Percentiles rank a stretch among this genome's conserved stretches.
These are phyloP conservation scores for Dactylonectria macrodidyma DNA, from an alignment of 2,329 filamentous ascomycete species.

Conservation along the genomic window DNA sequence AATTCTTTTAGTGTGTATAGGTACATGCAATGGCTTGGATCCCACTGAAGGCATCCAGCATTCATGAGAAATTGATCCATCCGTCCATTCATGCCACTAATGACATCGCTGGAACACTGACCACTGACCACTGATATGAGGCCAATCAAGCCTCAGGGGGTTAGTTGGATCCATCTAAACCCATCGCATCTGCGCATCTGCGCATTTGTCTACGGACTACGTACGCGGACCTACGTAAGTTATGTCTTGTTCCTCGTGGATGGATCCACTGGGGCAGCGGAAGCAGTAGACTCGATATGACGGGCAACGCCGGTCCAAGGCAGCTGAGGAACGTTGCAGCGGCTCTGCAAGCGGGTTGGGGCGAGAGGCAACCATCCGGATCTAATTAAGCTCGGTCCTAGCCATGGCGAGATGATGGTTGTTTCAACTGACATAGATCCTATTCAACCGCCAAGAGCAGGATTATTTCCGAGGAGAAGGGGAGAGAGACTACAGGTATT, in stretches of 20 bases:
- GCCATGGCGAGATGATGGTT: slow-evolving; percentile 4
- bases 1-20: not conserved
- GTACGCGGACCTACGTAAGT: not conserved
- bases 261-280: not conserved
- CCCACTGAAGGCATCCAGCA: not conserved
- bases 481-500: not conserved
- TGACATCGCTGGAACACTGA: not conserved
- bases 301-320: slow-evolving; percentile 18
- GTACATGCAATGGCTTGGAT: not conserved
- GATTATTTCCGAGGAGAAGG: not conserved
- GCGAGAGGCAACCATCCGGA: not conserved
- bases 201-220: slow-evolving; percentile 15
- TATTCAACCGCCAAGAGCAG: not conserved
- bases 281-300: not conserved
- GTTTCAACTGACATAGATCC: not conserved
- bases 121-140: slow-evolving; percentile 2
- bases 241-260: not conserved
- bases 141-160: slow-evolving; percentile 23
- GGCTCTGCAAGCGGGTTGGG: not conserved
- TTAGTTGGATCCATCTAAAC: slow-evolving; percentile 4
- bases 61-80: slow-evolving; percentile 4
- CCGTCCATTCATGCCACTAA: slow-evolving; percentile 7
- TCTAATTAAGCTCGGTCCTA: not conserved
- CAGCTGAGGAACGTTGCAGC: slow-evolving; percentile 16
- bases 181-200: slow-evolving; percentile 13